A percentile compares a stretch with the other conserved stretches of the same genome.
Conservation (phyloP, 371 early-diverging fungal species). For the Vairimorpha ceranae region DNA sequence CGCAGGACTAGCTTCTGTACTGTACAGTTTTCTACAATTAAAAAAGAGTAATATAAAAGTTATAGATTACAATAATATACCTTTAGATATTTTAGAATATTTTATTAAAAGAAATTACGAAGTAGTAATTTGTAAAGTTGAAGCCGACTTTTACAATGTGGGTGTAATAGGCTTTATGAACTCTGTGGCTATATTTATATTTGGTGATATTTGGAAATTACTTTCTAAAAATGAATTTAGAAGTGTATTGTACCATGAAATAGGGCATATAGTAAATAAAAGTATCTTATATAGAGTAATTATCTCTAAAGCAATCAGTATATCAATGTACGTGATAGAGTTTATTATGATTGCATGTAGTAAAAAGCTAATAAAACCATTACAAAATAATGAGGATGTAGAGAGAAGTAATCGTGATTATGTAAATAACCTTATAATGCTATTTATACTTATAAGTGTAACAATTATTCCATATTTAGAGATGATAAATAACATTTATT, state of each 20-base stretch:
- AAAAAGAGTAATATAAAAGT: background rate
- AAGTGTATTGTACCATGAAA: conserved; percentile 10
- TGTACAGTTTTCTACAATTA: background rate
- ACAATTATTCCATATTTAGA: background rate
- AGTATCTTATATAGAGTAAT: conserved; percentile 4
- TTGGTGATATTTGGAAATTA: background rate
- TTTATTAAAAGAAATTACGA: conserved; percentile 3
- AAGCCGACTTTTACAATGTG: background rate
- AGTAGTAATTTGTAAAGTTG: background rate
- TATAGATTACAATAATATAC: background rate
- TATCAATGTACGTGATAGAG: background rate
- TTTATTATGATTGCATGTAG: background rate
- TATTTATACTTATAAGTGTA: background rate
- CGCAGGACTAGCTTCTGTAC: background rate
- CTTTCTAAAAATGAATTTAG: background rate
- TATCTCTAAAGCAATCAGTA: background rate
- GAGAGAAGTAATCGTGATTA: background rate
- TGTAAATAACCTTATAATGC: background rate
- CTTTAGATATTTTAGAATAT: background rate
- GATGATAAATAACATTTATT: background rate
- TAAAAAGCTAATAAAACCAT: background rate
- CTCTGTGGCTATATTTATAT: background rate
- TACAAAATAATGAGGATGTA: background rate
- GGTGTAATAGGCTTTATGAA: background rate
- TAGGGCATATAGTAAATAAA: conserved; percentile 18